Percentiles rank a stretch among this genome's conserved stretches.
Evolutionary conservation across 108 stramenopile genomes (phyloP).

Genomic region (Epithemia pelagica): DNA sequence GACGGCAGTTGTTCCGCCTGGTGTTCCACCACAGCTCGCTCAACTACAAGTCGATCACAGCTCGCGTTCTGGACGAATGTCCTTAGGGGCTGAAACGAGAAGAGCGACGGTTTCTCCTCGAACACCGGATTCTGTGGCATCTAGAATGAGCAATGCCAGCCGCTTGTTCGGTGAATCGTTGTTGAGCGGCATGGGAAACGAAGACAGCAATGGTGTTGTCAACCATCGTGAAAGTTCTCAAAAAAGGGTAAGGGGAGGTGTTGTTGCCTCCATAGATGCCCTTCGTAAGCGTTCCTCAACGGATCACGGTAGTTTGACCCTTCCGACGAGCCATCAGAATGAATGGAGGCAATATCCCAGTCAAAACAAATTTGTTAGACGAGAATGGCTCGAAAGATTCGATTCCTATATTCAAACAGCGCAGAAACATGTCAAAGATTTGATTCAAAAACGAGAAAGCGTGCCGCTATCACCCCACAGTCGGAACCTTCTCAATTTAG

Average conservation of each 20-base stretch:
- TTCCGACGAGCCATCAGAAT: neutral
- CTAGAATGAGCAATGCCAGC: neutral
- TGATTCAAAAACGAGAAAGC: neutral
- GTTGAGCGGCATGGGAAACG: neutral
- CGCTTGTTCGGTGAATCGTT: neutral
- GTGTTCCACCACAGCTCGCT: neutral
- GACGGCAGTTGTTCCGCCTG: neutral
- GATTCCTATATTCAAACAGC: neutral
- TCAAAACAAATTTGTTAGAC: neutral
- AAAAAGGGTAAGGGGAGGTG: neutral
- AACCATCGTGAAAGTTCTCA: neutral
- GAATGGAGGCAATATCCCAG: neutral
- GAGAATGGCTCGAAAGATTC: neutral
- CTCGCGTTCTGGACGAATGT: neutral
- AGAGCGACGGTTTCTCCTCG: neutral
- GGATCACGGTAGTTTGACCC: neutral
- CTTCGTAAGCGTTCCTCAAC: neutral
- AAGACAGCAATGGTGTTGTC: neutral
- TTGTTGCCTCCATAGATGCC: neutral
- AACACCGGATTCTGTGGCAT: neutral
- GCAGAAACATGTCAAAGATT: neutral
- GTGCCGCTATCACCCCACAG: slow-evolving; percentile 31
- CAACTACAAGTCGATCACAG: neutral
- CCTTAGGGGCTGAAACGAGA: neutral
- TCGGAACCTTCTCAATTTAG: slow-evolving; percentile 23